These are phyloP conservation scores for Quambalaria eucalypti DNA, from an alignment of 1,284 basidiomycete genomes.

Conservation along the genomic window DNA sequence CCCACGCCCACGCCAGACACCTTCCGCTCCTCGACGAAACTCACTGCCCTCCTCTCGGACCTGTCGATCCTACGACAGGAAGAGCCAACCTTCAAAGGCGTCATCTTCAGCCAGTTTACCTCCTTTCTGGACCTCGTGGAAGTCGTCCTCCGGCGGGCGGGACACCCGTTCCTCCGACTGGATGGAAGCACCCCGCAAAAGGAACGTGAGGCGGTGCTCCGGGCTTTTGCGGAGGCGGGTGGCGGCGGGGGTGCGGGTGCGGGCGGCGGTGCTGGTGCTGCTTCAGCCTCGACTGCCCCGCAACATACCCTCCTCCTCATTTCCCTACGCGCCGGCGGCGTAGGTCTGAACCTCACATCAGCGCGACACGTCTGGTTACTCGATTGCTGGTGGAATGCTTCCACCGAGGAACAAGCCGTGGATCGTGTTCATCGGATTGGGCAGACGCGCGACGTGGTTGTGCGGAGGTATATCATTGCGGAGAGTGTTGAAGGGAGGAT, in stretches of 20 bases:
- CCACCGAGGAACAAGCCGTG: slow-evolving; percentile 64
- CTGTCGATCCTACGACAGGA: slow-evolving; percentile 56
- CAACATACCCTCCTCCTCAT: slow-evolving; percentile 82
- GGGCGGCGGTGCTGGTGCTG: too few species aligned
- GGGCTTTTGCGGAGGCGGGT: slow-evolving; percentile 65
- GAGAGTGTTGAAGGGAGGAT: slow-evolving; percentile 94
- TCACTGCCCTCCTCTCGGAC: slow-evolving; percentile 60
- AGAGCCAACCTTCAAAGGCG: slow-evolving; percentile 47
- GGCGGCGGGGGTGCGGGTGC: too few species aligned
- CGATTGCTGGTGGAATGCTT: slow-evolving; percentile 44
- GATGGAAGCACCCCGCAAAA: slow-evolving; percentile 88
- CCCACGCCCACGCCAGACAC: slow-evolving; percentile 27
- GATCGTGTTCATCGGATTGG: slow-evolving; percentile 71
- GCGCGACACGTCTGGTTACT: slow-evolving; percentile 43
- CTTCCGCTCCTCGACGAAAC: slow-evolving; percentile 77
- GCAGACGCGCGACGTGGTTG: slow-evolving; percentile 53
- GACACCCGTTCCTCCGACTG: slow-evolving; percentile 50
- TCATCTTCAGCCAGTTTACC: slow-evolving; percentile 49
- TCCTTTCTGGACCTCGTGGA: slow-evolving; percentile 47
- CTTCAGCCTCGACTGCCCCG: too few species aligned
- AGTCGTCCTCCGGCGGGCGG: slow-evolving; percentile 19
- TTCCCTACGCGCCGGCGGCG: slow-evolving; percentile 86
- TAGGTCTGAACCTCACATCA: slow-evolving; percentile 54
- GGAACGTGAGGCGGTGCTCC: slow-evolving; percentile 66
- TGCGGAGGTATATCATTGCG: slow-evolving; percentile 85